Evolutionary conservation across 331 rosid species (phyloP).

Genomic region (Cydonia oblonga): DNA sequence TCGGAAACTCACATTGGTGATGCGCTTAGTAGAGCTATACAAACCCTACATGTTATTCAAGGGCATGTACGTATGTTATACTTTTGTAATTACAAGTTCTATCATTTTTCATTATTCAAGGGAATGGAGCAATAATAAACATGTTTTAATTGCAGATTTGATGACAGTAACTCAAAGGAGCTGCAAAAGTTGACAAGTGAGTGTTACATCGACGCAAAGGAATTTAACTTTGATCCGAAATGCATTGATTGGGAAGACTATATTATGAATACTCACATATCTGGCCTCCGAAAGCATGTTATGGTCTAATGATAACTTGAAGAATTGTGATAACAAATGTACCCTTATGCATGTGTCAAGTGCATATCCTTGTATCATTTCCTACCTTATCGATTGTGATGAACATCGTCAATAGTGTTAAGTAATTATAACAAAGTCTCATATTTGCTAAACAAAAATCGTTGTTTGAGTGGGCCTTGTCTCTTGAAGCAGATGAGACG

Average conservation of each 20-base stretch:
- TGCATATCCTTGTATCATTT: neutral
- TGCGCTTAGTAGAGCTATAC: constrained; percentile 61
- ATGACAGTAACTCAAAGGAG: constrained; percentile 16
- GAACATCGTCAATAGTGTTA: neutral
- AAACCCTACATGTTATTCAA: constrained; percentile 63
- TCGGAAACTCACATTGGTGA: constrained; percentile 30
- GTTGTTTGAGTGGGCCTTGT: no score
- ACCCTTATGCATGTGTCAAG: neutral
- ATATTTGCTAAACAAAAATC: neutral
- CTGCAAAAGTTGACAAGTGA: neutral
- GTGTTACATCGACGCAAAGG: neutral
- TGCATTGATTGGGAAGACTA: constrained; percentile 29
- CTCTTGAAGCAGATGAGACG: no score
- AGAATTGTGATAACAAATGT: neutral
- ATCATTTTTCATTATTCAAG: neutral
- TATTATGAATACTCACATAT: constrained; percentile 13
- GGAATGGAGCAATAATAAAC: neutral
- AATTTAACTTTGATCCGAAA: constrained; percentile 16
- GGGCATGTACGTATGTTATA: constrained; percentile 42
- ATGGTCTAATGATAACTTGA: neutral
- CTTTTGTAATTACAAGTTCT: neutral
- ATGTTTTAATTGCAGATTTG: constrained; percentile 12
- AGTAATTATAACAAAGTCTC: neutral
- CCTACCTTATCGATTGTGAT: neutral
- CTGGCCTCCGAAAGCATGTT: constrained; percentile 20